A percentile compares a stretch with the other conserved stretches of the same genome.
Conservation (phyloP, 2,329 filamentous ascomycete genomes). For the Phoma sp. region DNA sequence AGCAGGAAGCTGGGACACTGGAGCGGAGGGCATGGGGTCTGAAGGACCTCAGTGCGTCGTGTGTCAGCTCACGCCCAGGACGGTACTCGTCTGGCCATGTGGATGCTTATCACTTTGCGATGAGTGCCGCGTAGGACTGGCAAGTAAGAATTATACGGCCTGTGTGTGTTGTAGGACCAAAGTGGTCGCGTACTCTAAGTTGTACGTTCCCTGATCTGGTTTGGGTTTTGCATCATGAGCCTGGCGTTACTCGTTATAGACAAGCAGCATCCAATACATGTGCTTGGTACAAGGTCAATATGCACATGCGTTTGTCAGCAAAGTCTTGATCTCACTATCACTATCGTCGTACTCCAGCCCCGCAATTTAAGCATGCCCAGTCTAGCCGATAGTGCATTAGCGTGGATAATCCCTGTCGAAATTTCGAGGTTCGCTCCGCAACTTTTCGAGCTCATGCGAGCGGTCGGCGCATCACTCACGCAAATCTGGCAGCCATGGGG, state of each 20-base stretch:
- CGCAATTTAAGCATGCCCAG: slow-evolving; percentile 1
- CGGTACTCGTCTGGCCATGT: slow-evolving; percentile 95
- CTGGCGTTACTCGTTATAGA: not conserved
- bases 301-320: too few species aligned
- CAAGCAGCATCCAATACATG: not conserved
- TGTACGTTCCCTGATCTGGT: slow-evolving; percentile 76
- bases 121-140: slow-evolving; percentile 89
- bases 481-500: slow-evolving; percentile 29
- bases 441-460: slow-evolving; percentile 16
- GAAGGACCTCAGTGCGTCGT: slow-evolving; percentile 88
- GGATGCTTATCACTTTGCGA: slow-evolving; percentile 94
- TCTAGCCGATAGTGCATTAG: not conserved
- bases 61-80: slow-evolving; percentile 84
- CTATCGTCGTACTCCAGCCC: not conserved
- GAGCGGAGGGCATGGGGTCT: slow-evolving; percentile 76
- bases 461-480: slow-evolving; percentile 10
- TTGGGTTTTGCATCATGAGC: not conserved
- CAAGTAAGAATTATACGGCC: slow-evolving; percentile 96
- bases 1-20: slow-evolving; percentile 66
- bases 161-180: slow-evolving; percentile 93
- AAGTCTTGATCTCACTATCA: not conserved
- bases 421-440: slow-evolving; percentile 4
- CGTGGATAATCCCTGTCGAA: slow-evolving; percentile 9
- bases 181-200: slow-evolving; percentile 85
- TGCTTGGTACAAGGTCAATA: too few species aligned